Conservation (phyloP, 2,329 filamentous ascomycete genomes). For the Cercospora sesami region DNA sequence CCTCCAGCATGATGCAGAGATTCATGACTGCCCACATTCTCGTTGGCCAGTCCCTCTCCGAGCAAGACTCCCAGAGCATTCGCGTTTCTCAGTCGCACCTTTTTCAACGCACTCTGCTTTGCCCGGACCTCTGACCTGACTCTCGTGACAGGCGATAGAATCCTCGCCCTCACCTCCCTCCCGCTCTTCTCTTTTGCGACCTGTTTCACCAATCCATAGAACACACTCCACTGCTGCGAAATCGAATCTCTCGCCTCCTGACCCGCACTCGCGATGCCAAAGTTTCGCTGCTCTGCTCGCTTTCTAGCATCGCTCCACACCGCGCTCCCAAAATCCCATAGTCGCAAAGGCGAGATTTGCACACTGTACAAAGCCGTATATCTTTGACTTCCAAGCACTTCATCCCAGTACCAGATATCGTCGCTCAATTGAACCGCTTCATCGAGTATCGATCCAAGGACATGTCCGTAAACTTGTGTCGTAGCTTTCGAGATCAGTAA, state of each 20-base stretch:
- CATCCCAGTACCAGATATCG: constrained; percentile 95
- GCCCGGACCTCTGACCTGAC: constrained; percentile 71
- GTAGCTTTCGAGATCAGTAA: constrained; percentile 86
- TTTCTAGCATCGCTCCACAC: constrained; percentile 64
- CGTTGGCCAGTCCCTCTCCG: constrained; percentile 73
- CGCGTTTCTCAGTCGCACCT: constrained; percentile 75
- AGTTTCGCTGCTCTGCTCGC: constrained; percentile 33
- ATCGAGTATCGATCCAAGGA: constrained; percentile 74
- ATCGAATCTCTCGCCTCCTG: constrained; percentile 36
- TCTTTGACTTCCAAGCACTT: constrained; percentile 74
- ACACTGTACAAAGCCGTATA: constrained; percentile 80
- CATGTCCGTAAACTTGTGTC: constrained; percentile 81
- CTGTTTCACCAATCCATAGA: constrained; percentile 77
- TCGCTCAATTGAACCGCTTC: constrained; percentile 81
- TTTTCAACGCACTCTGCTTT: constrained; percentile 71
- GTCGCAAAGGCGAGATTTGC: constrained; percentile 75
- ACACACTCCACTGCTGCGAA: constrained; percentile 47
- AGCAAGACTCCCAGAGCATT: constrained; percentile 84
- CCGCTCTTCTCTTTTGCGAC: constrained; percentile 73
- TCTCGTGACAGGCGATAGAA: constrained; percentile 76
- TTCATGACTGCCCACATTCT: constrained; percentile 35
- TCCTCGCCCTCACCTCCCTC: constrained; percentile 66
- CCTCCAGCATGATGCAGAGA: not conserved
- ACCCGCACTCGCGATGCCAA: constrained; percentile 31
- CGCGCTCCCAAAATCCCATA: constrained; percentile 71